Evolutionary conservation across 1,284 basidiomycete genomes (phyloP).

Genomic region (Malassezia vespertilionis): DNA sequence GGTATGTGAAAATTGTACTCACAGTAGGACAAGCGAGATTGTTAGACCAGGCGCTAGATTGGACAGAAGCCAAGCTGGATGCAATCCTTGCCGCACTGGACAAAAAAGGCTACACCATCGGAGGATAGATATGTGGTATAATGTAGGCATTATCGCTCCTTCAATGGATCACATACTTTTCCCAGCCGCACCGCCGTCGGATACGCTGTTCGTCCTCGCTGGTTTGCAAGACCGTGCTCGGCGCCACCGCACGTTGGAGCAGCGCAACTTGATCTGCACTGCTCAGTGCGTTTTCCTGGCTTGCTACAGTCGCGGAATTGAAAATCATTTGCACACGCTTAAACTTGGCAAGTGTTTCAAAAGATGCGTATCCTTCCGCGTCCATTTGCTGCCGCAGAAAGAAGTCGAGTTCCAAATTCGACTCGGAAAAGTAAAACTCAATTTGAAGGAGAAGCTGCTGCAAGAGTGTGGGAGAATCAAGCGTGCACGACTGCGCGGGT

Average conservation of each 20-base stretch:
- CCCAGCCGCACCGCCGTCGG: slow-evolving; percentile 27
- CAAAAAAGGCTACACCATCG: neutral
- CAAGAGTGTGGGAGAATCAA: slow-evolving; percentile 15
- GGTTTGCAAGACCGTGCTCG: slow-evolving; percentile 27
- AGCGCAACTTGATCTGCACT: neutral
- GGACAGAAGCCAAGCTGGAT: slow-evolving; percentile 20
- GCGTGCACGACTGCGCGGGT: no score
- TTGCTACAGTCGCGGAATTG: neutral
- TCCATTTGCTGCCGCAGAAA: slow-evolving; percentile 40
- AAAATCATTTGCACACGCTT: slow-evolving; percentile 26
- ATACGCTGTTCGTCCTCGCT: slow-evolving; percentile 19
- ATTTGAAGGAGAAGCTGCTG: slow-evolving; percentile 32
- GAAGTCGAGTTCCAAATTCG: slow-evolving; percentile 36
- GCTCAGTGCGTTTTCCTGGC: neutral
- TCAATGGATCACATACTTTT: slow-evolving; percentile 20
- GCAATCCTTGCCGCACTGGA: slow-evolving; percentile 18
- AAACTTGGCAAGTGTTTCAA: slow-evolving; percentile 28
- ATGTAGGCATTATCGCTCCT: neutral
- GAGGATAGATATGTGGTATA: neutral
- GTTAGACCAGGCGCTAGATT: slow-evolving; percentile 20
- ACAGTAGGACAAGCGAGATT: slow-evolving; percentile 16
- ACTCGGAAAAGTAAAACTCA: slow-evolving; percentile 42
- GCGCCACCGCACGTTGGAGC: slow-evolving; percentile 23
- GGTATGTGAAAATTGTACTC: neutral
- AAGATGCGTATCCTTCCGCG: slow-evolving; percentile 29